These are phyloP conservation scores for Miscanthus lutarioriparius DNA, from an alignment of 176 grass and related monocot species.

Conservation along the genomic window DNA sequence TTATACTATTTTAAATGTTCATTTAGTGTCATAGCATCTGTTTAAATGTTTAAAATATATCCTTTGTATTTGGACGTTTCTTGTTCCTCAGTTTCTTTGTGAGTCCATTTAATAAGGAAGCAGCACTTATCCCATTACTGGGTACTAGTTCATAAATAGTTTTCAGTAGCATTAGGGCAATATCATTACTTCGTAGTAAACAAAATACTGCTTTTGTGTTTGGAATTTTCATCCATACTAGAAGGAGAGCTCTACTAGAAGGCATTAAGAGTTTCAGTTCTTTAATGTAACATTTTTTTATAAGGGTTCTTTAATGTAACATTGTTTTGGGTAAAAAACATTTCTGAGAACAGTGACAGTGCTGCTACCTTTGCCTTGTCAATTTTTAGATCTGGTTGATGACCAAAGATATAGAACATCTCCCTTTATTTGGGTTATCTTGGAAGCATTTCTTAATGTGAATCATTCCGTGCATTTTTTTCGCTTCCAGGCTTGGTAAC, in stretches of 20 bases:
- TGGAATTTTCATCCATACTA: constrained; percentile 3
- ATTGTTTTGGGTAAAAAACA: not conserved
- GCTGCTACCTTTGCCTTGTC: not conserved
- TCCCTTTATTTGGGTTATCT: constrained; percentile 17
- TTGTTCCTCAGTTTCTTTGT: not conserved
- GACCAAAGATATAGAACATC: not conserved
- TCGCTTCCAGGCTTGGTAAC: constrained; percentile 33
- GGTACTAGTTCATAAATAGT: not conserved
- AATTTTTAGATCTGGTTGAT: not conserved
- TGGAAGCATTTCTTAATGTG: constrained; percentile 25
- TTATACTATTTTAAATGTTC: not conserved
- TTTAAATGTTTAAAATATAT: not conserved
- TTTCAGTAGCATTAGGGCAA: not conserved
- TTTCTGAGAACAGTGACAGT: not conserved
- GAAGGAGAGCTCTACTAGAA: not conserved
- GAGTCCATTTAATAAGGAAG: constrained; percentile 4
- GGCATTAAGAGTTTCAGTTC: not conserved
- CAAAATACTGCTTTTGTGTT: not conserved
- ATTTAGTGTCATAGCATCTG: not conserved
- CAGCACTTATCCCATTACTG: not conserved
- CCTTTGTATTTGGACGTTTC: not conserved
- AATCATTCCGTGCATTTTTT: not conserved
- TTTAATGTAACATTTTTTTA: not conserved
- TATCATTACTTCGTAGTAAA: constrained; percentile 17
- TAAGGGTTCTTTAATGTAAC: not conserved